Conservation (phyloP, 176 grass and related monocot species). For the Eragrostis nindensis region DNA sequence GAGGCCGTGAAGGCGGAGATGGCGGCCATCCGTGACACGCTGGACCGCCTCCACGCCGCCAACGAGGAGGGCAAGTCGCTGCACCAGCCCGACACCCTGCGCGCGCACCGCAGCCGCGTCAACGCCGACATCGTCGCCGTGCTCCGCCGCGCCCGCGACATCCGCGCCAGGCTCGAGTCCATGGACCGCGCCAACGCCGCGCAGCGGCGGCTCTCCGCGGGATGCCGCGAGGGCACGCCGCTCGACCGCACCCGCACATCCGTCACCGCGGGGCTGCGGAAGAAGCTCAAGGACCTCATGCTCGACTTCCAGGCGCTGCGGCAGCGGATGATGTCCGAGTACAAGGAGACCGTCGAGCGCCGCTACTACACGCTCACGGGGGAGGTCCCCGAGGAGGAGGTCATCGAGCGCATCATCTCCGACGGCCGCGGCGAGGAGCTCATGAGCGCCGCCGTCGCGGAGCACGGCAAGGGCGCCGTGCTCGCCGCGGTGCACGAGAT, state of each 20-base stretch:
- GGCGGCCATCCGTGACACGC: constrained; percentile 73
- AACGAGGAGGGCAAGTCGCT: constrained; percentile 93
- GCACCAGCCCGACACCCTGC: constrained; percentile 77
- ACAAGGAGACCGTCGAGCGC: constrained; percentile 91
- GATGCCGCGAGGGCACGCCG: constrained; percentile 77
- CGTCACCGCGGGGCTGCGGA: constrained; percentile 80
- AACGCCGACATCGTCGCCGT: constrained; percentile 78
- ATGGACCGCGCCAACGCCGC: constrained; percentile 78
- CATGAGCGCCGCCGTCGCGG: constrained; percentile 68
- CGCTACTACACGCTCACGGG: constrained; percentile 89
- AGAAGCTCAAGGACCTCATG: constrained; percentile 93
- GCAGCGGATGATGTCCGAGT: constrained; percentile 88
- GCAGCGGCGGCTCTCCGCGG: constrained; percentile 68
- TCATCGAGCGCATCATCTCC: constrained; percentile 89
- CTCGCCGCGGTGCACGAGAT: constrained; percentile 82
- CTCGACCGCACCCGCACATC: constrained; percentile 90
- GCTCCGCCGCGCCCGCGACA: constrained; percentile 62
- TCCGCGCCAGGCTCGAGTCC: constrained; percentile 72
- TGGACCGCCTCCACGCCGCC: constrained; percentile 67
- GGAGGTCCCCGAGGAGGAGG: constrained; percentile 86
- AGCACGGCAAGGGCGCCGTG: constrained; percentile 79
- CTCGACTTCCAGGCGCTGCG: constrained; percentile 95
- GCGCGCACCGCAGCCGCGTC: constrained; percentile 70
- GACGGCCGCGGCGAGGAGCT: constrained; percentile 87
- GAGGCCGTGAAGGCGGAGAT: constrained; percentile 86